Evolutionary conservation across 31 red algal genomes (phyloP).

Genomic region (Asparagopsis taxiformis): DNA sequence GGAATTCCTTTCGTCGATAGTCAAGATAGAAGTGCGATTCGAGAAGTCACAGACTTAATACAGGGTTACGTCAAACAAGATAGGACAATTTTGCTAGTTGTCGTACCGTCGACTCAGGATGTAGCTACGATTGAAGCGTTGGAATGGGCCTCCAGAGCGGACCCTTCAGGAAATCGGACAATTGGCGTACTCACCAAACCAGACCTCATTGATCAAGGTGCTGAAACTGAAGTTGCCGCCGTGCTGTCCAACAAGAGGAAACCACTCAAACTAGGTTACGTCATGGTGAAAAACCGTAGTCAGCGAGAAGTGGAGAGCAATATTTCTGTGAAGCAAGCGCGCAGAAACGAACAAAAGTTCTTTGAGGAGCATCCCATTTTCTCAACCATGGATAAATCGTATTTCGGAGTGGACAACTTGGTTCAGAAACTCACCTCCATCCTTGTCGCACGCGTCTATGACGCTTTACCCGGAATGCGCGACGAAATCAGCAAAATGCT

Average conservation of each 20-base stretch:
- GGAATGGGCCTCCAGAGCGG: constrained; percentile 71
- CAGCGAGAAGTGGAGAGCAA: constrained; percentile 67
- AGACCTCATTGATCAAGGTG: constrained; percentile 90
- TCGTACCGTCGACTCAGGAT: constrained; percentile 83
- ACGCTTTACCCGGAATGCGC: constrained; percentile 83
- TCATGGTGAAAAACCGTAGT: constrained; percentile 84
- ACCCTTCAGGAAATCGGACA: constrained; percentile 73
- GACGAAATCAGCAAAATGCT: constrained; percentile 65
- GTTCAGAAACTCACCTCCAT: constrained; percentile 66
- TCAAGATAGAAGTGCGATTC: constrained; percentile 70
- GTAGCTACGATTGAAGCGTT: constrained; percentile 83
- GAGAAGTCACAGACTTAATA: constrained; percentile 64
- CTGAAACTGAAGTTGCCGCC: constrained; percentile 71
- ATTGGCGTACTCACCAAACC: constrained; percentile 96
- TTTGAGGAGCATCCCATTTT: constrained; percentile 73
- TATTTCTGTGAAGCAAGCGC: constrained; percentile 46
- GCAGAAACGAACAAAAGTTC: constrained; percentile 77
- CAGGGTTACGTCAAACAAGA: constrained; percentile 65
- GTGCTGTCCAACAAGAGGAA: constrained; percentile 67
- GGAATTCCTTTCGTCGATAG: constrained; percentile 85
- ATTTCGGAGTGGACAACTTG: constrained; percentile 75
- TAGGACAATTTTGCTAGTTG: constrained; percentile 81
- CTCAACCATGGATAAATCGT: constrained; percentile 40
- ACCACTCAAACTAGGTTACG: constrained; percentile 77
- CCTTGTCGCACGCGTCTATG: constrained; percentile 77